Percentiles rank a stretch among this genome's conserved stretches.
Conservation (phyloP, 805 yeast genomes). For the Schwanniomyces yamadae region DNA sequence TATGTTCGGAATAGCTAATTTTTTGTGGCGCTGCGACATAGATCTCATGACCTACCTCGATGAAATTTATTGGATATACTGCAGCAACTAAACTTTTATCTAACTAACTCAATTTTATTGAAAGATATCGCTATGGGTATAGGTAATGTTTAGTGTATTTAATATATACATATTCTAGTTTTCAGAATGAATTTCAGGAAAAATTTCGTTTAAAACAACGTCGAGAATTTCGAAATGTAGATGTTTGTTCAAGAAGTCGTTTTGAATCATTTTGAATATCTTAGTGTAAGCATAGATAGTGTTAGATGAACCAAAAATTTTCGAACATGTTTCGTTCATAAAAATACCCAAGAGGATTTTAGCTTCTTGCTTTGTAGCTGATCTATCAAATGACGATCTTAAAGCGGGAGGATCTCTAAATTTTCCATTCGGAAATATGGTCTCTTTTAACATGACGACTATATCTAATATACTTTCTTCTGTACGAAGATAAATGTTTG, state of each 20-base stretch:
- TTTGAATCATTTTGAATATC: constrained; percentile 69
- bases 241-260: constrained; percentile 66
- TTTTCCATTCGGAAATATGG: constrained; percentile 46
- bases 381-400: constrained; percentile 52
- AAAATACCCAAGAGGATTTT: constrained; percentile 52
- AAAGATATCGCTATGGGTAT: too few species aligned
- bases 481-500: constrained; percentile 33
- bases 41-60: constrained; percentile 1
- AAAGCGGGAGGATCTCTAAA: constrained; percentile 46
- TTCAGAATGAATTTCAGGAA: too few species aligned
- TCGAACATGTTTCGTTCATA: constrained; percentile 64
- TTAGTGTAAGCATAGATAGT: constrained; percentile 61
- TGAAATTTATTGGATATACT: too few species aligned
- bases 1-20: too few species aligned
- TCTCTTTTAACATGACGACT: constrained; percentile 19
- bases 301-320: constrained; percentile 67
- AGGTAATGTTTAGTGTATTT: too few species aligned
- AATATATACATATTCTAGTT: too few species aligned
- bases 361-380: constrained; percentile 58
- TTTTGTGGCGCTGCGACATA: not conserved
- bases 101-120: too few species aligned
- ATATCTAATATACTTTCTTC: constrained; percentile 47
- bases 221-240: constrained; percentile 61
- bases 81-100: too few species aligned
- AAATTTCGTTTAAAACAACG: constrained; percentile 47